Evolutionary conservation across 805 yeast genomes (phyloP), one percentile per base, ranked within the genome.

Genomic region (Candida adriatica): DNA sequence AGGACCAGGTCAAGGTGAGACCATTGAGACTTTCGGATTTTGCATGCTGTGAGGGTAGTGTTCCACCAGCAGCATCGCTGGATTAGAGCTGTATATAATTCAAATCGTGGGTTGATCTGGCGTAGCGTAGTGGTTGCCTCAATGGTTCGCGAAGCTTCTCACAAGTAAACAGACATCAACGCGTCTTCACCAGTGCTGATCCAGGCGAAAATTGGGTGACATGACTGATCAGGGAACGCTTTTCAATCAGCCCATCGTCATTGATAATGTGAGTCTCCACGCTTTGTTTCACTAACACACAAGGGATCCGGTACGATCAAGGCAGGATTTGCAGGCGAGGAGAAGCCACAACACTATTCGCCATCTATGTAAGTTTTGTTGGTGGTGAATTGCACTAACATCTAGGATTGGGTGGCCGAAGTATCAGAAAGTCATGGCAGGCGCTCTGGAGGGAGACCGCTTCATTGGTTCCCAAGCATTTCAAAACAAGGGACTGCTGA

Each of bases 271-370:
- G 38, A 24, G 64, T 37, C 2, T 5, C 16, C 6, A 6, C 22
- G 13, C 22, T 8, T 9, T 23, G 13, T 8, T 13, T 9, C 10
- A 17, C 16, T 8, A 22, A 18, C 8, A 19, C 11, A 11, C 11
- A 13, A 61, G 65, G 96, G 97, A 6, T 79, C 95, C 4, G 94
- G 95, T 2, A 68, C 70, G 23, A 63, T 88, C 33, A 82, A 86
- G 51, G 84, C 94, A 2, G 96, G 97, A 1, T 84, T 88, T 56
- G 94, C 96, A 1, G 96, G 96, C 15, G 94, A 83, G 43, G 92
- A 85, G 30, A 70, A 64, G 43, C 97, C 97, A 4, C 70, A 74
- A 46, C 56, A 71, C 27, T 67, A 66, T 43, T 73, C 75, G 18
- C 75, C 87, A 3, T 61, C 85, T 15, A 57, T 79, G 54, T 61